phyloP scores from a whole-genome alignment of 192 early-diverging fungal genomes.

The Gryganskiella cystojenkinii region DNA sequence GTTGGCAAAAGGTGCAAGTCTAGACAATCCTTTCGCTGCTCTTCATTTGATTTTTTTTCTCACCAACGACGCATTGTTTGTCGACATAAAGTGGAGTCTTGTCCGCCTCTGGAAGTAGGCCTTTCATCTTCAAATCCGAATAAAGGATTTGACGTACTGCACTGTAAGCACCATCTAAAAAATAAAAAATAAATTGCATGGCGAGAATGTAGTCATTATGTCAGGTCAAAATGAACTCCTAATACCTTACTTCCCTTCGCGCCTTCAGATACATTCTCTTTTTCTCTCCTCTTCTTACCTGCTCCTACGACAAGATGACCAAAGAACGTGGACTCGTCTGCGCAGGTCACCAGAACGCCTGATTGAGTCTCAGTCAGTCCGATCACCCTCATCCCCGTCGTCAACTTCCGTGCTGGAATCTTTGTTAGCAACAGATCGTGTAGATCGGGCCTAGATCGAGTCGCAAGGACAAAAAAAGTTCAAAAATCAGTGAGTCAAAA shows the following conservation, averaged over 20 bases:
- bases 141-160: slow-evolving; percentile 48
- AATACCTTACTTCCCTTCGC: too few relatives aligned
- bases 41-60: too few relatives aligned
- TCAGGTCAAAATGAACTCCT: too few relatives aligned
- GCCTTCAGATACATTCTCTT: too few relatives aligned
- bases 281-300: too few relatives aligned
- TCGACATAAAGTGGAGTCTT: slow-evolving; percentile 45
- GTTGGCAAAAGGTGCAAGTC: too few relatives aligned
- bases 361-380: slow-evolving; percentile 29
- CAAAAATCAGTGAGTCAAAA: too few relatives aligned
- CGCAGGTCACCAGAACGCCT: slow-evolving; percentile 42
- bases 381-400: slow-evolving; percentile 47
- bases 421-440: slow-evolving; percentile 37
- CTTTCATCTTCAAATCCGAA: slow-evolving; percentile 19
- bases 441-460: slow-evolving; percentile 33
- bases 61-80: slow-evolving; percentile 51
- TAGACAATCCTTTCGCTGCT: too few relatives aligned
- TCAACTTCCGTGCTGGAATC: slow-evolving; percentile 34
- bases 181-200: too few relatives aligned
- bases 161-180: slow-evolving; percentile 49
- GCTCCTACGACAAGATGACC: slow-evolving; percentile 39
- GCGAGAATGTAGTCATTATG: too few relatives aligned
- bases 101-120: slow-evolving; percentile 30
- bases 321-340: slow-evolving; percentile 47
- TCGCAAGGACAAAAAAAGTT: neutral